These are phyloP conservation scores for Stenocarpella maydis DNA, from an alignment of 2,329 filamentous ascomycete species.

Conservation along the genomic window DNA sequence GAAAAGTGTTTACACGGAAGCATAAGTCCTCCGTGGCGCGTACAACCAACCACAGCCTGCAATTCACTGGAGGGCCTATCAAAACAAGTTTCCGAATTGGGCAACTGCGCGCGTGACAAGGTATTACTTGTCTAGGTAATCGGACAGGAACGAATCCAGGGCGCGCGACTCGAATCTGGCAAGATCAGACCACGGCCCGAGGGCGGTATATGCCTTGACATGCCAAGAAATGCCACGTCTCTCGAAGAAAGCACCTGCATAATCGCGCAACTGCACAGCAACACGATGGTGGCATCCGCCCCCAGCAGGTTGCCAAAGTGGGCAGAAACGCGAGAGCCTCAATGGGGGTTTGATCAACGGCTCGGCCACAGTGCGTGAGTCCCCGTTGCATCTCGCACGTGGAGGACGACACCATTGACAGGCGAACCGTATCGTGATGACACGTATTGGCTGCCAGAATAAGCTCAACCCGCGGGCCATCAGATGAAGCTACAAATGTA, in stretches of 20 bases:
- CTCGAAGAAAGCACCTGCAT: neutral
- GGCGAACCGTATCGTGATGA: slow-evolving; percentile 9
- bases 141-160: no score
- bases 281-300: no score
- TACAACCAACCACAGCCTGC: no score
- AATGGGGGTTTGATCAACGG: slow-evolving; percentile 7
- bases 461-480: neutral
- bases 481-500: slow-evolving; percentile 19
- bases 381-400: slow-evolving; percentile 18
- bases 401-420: slow-evolving; percentile 4
- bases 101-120: neutral
- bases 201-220: neutral
- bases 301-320: neutral
- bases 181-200: neutral
- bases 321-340: neutral
- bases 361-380: slow-evolving; percentile 9
- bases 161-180: no score
- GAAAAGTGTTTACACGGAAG: neutral
- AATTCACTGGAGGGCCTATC: neutral
- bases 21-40: neutral
- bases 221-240: neutral
- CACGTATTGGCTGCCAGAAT: slow-evolving; percentile 16
- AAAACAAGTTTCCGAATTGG: neutral
- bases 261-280: no score
- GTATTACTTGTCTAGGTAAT: no score